Conservation (phyloP, 345 rosid genomes). For the Odontarrhena argentea region DNA sequence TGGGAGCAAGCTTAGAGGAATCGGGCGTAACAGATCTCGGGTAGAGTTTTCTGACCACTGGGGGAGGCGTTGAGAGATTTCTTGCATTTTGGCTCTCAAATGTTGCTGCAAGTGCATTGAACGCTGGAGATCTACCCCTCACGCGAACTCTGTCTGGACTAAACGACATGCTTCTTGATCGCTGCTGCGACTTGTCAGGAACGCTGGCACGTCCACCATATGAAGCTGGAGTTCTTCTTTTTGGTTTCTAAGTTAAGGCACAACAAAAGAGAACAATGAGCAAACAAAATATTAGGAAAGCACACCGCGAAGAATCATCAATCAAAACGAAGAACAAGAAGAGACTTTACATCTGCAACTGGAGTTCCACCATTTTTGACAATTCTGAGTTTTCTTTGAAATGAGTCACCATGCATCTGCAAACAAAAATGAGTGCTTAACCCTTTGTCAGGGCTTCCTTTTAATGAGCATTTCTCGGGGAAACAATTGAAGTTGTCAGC, state of each 20-base stretch:
- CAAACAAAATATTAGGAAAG: slow-evolving; percentile 8
- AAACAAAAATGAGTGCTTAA: slow-evolving; percentile 28
- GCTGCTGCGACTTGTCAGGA: slow-evolving; percentile 42
- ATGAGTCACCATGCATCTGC: slow-evolving; percentile 97
- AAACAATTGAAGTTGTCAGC: background rate
- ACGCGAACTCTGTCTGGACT: slow-evolving; percentile 49
- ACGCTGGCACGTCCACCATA: slow-evolving; percentile 84
- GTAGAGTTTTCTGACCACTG: slow-evolving; percentile 70
- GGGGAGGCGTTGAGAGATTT: slow-evolving; percentile 48
- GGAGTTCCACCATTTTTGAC: slow-evolving; percentile 82
- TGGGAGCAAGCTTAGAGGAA: slow-evolving; percentile 59
- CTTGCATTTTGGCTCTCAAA: slow-evolving; percentile 45
- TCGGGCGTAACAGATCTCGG: slow-evolving; percentile 93
- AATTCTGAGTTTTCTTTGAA: slow-evolving; percentile 84
- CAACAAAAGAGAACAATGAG: slow-evolving; percentile 12
- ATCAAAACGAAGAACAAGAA: slow-evolving; percentile 10
- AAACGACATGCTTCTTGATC: slow-evolving; percentile 45
- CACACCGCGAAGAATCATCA: slow-evolving; percentile 15
- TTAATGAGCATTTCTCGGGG: background rate
- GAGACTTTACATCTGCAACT: slow-evolving; percentile 61
- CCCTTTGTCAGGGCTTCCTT: slow-evolving; percentile 11
- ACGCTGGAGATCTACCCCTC: slow-evolving; percentile 45
- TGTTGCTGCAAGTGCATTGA: slow-evolving; percentile 47
- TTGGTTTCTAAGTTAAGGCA: slow-evolving; percentile 67
- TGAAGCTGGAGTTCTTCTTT: slow-evolving; percentile 76